Evolutionary conservation across 768 basidiomycete genomes (phyloP), one percentile per base, ranked within the genome.

Genomic region (Cystobasidium ongulense): DNA sequence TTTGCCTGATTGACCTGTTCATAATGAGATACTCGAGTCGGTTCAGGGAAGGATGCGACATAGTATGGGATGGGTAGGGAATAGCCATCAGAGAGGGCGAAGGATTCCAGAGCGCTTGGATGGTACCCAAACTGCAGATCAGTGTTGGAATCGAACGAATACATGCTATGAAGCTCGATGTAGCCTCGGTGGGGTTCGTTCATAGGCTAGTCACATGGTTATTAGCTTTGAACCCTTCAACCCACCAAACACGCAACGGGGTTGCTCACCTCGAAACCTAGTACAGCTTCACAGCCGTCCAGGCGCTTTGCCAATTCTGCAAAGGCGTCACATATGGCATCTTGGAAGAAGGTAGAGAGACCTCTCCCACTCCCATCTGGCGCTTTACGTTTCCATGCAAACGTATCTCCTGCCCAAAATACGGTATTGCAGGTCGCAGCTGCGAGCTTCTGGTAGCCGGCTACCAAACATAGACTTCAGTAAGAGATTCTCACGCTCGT

Each of bases 391-490:
- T 71, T 71, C 53, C 54, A 89, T 0, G 92, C 85, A 78, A 94
- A 96, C 0, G 86, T 86, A 77, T 92, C 87, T 3, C 94, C 94
- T 0, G 87, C 93, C 92, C 92, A 96, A 79, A 97, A 97, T 43
- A 89, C 87, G 0, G 94, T 96, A 75, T 90, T 87, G 90, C 96
- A 92, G 0, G 93, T 97, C 0, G 92, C 87, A 33, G 90, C 89
- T n/a, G 89, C 88, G 23, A 97, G 84, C 79, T 97, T 96, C 80
- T 90, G 89, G 80, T 97, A 97, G 1, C 94, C 93, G 73, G 89
- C 57, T 59, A 31, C 43, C 1, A 75, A 76, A 25, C 78, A 61
- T 25, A 11, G 11, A 27, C 23, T 35, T 25, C 59, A 25, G 23
- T 25, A n/a, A 25, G 39, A 33, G 31, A 27, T 18, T 8, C 41